Evolutionary conservation across 192 early-diverging fungal genomes (phyloP).

Genomic region (Linnemannia elongata): DNA sequence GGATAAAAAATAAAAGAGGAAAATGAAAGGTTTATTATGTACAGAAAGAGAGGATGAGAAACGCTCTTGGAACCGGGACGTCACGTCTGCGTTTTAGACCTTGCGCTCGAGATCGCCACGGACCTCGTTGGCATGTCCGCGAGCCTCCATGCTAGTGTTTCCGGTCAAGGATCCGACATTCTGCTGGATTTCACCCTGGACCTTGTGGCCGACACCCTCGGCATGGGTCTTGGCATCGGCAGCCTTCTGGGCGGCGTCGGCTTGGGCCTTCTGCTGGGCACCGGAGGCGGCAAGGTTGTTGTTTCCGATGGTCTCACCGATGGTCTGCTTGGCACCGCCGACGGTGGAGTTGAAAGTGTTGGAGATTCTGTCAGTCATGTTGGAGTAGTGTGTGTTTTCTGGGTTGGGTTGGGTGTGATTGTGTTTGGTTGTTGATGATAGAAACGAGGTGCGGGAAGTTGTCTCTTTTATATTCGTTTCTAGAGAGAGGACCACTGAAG

Average conservation of each 20-base stretch:
- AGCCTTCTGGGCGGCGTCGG: slow-evolving; percentile 1
- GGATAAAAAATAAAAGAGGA: not conserved
- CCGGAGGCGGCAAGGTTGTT: slow-evolving; percentile 16
- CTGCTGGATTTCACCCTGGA: slow-evolving; percentile 15
- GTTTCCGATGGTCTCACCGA: slow-evolving; percentile 24
- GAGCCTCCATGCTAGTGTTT: slow-evolving; percentile 14
- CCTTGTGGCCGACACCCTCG: slow-evolving; percentile 22
- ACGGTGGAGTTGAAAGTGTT: slow-evolving; percentile 26
- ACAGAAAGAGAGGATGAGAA: not conserved
- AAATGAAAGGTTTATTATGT: not conserved
- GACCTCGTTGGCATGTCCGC: slow-evolving; percentile 18
- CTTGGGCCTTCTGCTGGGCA: slow-evolving; percentile 23
- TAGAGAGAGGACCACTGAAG: no score
- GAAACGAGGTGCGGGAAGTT: not conserved
- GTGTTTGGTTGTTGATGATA: not conserved
- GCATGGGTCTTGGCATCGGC: slow-evolving; percentile 35
- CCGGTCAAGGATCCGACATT: slow-evolving; percentile 21
- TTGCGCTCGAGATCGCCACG: slow-evolving; percentile 18
- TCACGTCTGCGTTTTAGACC: not conserved
- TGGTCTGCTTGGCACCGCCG: slow-evolving; percentile 34
- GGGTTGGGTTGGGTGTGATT: not conserved
- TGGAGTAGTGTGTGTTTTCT: not conserved
- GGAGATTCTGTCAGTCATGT: slow-evolving; percentile 1
- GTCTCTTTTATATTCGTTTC: not conserved
- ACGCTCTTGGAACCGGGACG: not conserved